A percentile compares a stretch with the other conserved stretches of the same genome.
phyloP scores from a whole-genome alignment of 176 grass and related monocot genomes.

The Carex cristatella region DNA sequence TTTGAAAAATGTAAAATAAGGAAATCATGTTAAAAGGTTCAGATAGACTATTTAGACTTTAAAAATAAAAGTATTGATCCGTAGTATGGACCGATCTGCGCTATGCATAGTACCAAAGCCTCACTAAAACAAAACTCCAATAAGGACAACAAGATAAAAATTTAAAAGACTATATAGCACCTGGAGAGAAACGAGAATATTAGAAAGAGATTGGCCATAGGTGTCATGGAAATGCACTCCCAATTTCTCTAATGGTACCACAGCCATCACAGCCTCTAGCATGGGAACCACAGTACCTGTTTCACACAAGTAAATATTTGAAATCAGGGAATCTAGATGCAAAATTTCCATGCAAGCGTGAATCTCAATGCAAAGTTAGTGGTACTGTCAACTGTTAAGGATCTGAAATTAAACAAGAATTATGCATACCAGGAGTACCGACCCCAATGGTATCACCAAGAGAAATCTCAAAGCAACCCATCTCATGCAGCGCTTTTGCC shows the following conservation, averaged over 20 bases:
- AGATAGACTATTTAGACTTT: no score
- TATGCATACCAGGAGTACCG: slow-evolving; percentile 53
- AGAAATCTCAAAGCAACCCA: slow-evolving; percentile 95
- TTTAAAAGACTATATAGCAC: slow-evolving; percentile 21
- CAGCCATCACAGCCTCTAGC: slow-evolving; percentile 72
- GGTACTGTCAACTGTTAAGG: no score
- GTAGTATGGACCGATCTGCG: no score
- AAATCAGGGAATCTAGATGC: not conserved
- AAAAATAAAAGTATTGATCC: no score
- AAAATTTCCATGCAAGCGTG: not conserved
- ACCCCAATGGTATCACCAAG: slow-evolving; percentile 95
- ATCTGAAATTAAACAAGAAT: not conserved
- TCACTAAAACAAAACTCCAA: no score
- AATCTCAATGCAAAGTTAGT: not conserved
- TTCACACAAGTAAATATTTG: not conserved
- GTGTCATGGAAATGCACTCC: slow-evolving; percentile 97
- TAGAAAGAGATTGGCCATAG: slow-evolving; percentile 84
- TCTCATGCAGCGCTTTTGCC: slow-evolving; percentile 87
- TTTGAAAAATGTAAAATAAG: no score
- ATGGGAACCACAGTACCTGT: slow-evolving; percentile 73
- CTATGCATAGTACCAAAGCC: no score
- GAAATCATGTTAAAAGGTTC: no score
- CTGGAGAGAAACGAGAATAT: slow-evolving; percentile 86
- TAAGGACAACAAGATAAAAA: not conserved
- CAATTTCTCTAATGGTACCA: slow-evolving; percentile 69